Percentiles rank a stretch among this genome's conserved stretches.
Conservation (phyloP, 768 basidiomycete species). For the Strobilomyces dryophilus region DNA sequence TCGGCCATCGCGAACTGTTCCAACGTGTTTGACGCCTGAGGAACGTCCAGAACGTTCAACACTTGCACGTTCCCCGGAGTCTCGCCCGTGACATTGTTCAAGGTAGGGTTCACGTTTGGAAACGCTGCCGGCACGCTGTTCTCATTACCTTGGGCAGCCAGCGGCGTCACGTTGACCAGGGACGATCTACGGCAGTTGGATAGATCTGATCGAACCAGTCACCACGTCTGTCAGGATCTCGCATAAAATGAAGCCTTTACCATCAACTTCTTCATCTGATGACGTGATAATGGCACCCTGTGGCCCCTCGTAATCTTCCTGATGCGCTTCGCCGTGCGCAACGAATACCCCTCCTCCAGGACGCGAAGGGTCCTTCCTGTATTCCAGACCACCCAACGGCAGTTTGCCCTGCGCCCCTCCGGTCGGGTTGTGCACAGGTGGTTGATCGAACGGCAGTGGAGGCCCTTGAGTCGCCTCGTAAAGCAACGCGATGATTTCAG, state of each 20-base stretch:
- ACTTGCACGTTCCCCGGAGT: slow-evolving; percentile 60
- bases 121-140: slow-evolving; percentile 19
- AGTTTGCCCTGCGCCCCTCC: slow-evolving; percentile 60
- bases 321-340: slow-evolving; percentile 46
- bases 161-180: slow-evolving; percentile 57
- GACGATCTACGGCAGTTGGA: slow-evolving; percentile 28
- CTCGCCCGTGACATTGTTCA: slow-evolving; percentile 46
- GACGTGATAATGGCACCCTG: slow-evolving; percentile 51
- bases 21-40: slow-evolving; percentile 49
- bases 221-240: slow-evolving; percentile 3
- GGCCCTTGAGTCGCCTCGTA: slow-evolving; percentile 92
- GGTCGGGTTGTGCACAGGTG: slow-evolving; percentile 74
- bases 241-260: slow-evolving; percentile 36
- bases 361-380: slow-evolving; percentile 72
- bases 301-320: slow-evolving; percentile 49
- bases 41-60: slow-evolving; percentile 68
- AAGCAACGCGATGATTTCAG: slow-evolving; percentile 87
- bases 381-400: slow-evolving; percentile 54
- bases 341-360: slow-evolving; percentile 89
- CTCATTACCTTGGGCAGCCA: slow-evolving; percentile 31
- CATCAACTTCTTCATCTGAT: slow-evolving; percentile 46
- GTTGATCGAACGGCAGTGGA: slow-evolving; percentile 47
- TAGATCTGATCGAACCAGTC: slow-evolving; percentile 12
- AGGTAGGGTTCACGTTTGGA: slow-evolving; percentile 71
- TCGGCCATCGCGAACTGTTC: slow-evolving; percentile 67